These are phyloP conservation scores for Pinus albicaulis DNA, from an alignment of 75 land plant genomes.

Conservation along the genomic window DNA sequence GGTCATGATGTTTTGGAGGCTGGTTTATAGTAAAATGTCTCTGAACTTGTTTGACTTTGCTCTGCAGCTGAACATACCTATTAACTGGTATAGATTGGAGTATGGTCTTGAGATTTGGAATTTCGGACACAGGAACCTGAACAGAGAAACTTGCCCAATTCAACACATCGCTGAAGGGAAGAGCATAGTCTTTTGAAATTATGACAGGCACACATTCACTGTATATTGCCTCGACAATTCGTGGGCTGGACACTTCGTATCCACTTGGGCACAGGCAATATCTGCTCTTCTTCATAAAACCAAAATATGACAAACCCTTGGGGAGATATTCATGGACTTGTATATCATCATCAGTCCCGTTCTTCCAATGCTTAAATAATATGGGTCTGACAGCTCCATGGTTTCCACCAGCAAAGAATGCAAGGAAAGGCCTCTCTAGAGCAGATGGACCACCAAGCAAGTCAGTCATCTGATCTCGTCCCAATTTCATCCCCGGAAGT, in stretches of 20 bases:
- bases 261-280: conserved; percentile 71
- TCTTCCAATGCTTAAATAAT: conserved; percentile 49
- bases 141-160: no score
- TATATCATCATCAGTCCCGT: conserved; percentile 46
- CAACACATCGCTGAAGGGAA: no score
- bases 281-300: conserved; percentile 51
- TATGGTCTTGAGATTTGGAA: no score
- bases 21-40: no score
- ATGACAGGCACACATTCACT: conserved; percentile 61
- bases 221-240: conserved; percentile 64
- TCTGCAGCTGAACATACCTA: no score
- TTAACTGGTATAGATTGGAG: no score
- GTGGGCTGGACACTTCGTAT: conserved; percentile 68
- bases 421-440: conserved; percentile 23
- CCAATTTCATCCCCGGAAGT: conserved; percentile 32
- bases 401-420: conserved; percentile 56
- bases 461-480: conserved; percentile 14
- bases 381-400: conserved; percentile 62
- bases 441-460: conserved; percentile 10
- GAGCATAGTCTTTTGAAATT: conserved; percentile 14
- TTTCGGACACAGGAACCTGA: no score
- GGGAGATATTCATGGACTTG: conserved; percentile 37
- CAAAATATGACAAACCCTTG: conserved; percentile 24
- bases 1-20: no score
- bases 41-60: no score